phyloP scores from a whole-genome alignment of 345 rosid genomes.

The Sonneratia alba region DNA sequence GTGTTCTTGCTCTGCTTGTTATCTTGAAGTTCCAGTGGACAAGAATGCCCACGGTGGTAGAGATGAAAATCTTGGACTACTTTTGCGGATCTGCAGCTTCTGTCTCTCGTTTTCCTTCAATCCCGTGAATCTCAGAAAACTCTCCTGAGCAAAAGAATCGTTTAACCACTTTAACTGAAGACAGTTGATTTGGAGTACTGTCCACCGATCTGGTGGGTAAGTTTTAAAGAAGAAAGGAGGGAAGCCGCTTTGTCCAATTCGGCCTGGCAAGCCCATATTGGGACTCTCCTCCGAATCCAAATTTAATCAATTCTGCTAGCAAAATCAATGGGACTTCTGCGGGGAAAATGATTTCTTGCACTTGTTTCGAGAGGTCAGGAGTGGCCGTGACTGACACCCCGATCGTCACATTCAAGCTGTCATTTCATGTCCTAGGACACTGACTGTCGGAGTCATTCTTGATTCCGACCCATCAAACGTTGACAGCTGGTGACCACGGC shows the following conservation, averaged over 20 bases:
- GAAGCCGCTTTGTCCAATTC: slow-evolving; percentile 1
- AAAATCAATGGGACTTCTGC: background rate
- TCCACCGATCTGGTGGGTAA: too few species aligned
- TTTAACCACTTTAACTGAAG: background rate
- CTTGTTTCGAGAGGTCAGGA: too few species aligned
- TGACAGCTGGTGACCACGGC: background rate
- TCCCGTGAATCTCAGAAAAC: too few species aligned
- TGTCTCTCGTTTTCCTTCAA: too few species aligned
- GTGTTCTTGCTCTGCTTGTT: background rate
- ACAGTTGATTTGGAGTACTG: too few species aligned
- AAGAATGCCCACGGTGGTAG: background rate
- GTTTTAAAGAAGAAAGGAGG: too few species aligned
- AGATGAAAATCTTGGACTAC: background rate
- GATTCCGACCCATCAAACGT: background rate
- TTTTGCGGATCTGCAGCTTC: too few species aligned
- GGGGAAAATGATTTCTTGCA: too few species aligned
- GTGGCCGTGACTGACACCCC: too few species aligned
- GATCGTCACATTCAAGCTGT: background rate
- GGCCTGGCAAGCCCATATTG: background rate
- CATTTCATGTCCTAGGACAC: background rate
- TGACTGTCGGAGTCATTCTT: background rate
- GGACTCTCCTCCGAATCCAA: background rate
- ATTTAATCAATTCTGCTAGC: too few species aligned
- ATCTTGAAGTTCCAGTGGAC: background rate
- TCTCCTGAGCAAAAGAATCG: too few species aligned